A percentile compares a stretch with the other conserved stretches of the same genome.
Evolutionary conservation across 768 basidiomycete genomes (phyloP).

Genomic region (Boletus tomentosulus): DNA sequence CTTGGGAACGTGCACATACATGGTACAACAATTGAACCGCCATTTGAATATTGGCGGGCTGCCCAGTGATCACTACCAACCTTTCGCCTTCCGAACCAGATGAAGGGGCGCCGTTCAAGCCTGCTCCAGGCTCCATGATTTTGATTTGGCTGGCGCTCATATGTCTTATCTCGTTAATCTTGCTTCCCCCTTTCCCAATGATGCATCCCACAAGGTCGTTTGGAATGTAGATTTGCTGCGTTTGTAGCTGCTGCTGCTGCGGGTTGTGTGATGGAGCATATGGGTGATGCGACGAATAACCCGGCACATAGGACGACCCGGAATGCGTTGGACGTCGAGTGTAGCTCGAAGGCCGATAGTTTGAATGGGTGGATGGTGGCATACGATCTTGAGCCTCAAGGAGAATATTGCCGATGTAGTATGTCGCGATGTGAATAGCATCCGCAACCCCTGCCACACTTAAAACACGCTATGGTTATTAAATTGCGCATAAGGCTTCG

Average conservation of each 20-base stretch:
- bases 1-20: slow-evolving; percentile 40
- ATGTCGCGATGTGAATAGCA: slow-evolving; percentile 98
- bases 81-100: slow-evolving; percentile 83
- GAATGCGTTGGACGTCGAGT: slow-evolving; percentile 44
- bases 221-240: slow-evolving; percentile 97
- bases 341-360: slow-evolving; percentile 63
- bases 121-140: slow-evolving; percentile 96
- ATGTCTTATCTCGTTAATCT: slow-evolving; percentile 97
- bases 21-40: slow-evolving; percentile 90
- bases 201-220: slow-evolving; percentile 96
- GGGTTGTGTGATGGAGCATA: slow-evolving; percentile 54
- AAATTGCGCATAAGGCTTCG: slow-evolving; percentile 13
- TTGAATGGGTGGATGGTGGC: slow-evolving; percentile 56
- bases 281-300: slow-evolving; percentile 46
- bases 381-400: slow-evolving; percentile 86
- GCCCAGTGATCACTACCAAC: slow-evolving; percentile 95
- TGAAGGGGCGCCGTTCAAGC: slow-evolving; percentile 64
- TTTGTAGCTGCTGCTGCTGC: slow-evolving; percentile 76
- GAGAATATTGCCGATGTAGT: slow-evolving; percentile 98
- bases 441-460: slow-evolving; percentile 98
- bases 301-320: slow-evolving; percentile 70
- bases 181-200: slow-evolving; percentile 96
- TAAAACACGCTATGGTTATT: slow-evolving; percentile 72
- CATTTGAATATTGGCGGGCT: slow-evolving; percentile 91
- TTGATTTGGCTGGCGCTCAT: slow-evolving; percentile 96